Conservation (phyloP, 257 asterid species). For the Gynochthodes officinalis region DNA sequence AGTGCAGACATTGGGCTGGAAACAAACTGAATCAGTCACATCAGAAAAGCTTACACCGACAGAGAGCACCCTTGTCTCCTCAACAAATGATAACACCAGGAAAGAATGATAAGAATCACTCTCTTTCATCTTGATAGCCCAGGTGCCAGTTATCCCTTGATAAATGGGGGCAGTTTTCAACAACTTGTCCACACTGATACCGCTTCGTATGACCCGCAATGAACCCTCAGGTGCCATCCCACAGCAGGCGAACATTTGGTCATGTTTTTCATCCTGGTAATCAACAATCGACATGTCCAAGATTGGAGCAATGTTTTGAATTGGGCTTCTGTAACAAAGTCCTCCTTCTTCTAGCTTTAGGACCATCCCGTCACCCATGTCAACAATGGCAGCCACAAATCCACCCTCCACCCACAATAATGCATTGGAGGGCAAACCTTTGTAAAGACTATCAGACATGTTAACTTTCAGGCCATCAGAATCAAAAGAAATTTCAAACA, state of each 20-base stretch:
- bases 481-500: constrained; percentile 66
- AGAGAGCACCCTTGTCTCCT: constrained; percentile 95
- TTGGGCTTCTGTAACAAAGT: constrained; percentile 63
- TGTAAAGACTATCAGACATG: constrained; percentile 81
- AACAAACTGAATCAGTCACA: constrained; percentile 88
- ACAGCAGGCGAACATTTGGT: constrained; percentile 97
- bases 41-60: constrained; percentile 93
- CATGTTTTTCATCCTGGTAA: constrained; percentile 71
- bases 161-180: constrained; percentile 85
- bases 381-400: constrained; percentile 73
- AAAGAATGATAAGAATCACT: constrained; percentile 82
- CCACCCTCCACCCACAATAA: constrained; percentile 87
- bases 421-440: constrained; percentile 66
- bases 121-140: constrained; percentile 75
- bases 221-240: constrained; percentile 96
- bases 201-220: constrained; percentile 80
- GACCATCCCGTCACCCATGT: constrained; percentile 97
- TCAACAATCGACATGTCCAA: constrained; percentile 88
- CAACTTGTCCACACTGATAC: constrained; percentile 87
- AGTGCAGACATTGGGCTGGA: constrained; percentile 80
- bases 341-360: constrained; percentile 70
- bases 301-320: constrained; percentile 90
- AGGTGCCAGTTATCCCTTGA: constrained; percentile 89
- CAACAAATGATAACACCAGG: constrained; percentile 89
- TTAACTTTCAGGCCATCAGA: constrained; percentile 56